Evolutionary conservation across 257 asterid genomes (phyloP), one percentile per base, ranked within the genome.

Genomic region (Solanum sejunctum): DNA sequence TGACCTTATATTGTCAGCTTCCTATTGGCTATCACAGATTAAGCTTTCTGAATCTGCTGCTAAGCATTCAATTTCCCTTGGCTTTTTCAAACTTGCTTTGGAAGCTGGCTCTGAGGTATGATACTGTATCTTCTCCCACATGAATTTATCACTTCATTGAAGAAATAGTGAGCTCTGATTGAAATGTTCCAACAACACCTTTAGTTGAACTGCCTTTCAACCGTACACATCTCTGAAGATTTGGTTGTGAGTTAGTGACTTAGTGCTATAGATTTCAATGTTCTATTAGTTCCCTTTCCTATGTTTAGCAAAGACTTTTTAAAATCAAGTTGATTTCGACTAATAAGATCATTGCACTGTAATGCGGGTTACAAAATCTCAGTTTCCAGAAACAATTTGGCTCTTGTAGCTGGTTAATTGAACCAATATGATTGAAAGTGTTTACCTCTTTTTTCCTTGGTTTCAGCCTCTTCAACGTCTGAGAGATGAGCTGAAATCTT

Each of bases 71-170:
- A 85, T 95, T 80, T 93, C 99, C 69, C 92, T 95, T 86, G 99
- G 97, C 23, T 93, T 95, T 85, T 95, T 95, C 87, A 93, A 86
- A 91, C 97, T 95, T 87, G 97, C 97, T 84, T 81, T 92, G 71
- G 97, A 95, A 86, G 93, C 98, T 86, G 95, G 95, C 28, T 95
- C 98, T 63, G 98, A 95, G 97, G 99, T 94, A 91, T 80, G 61
- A 15, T 15, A 26, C 15, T 77, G 8, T 16, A 78, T 52, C 26
- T 52, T 77, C 81, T 23, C 61, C 60, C 63, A 26, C 63, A 26
- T 51, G 82, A 77, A 11, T 26, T 15, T 23, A 52, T 8, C 15
- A 23, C 63, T 77, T 21, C 3, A 49, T 23, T 23, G 82, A 75
- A 75, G 12, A 75, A 45, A 45, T n/a, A 8, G 26, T 12, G 57